These are phyloP conservation scores for Middelhovenomyces tepae DNA, from an alignment of 805 yeast species.

Conservation along the genomic window DNA sequence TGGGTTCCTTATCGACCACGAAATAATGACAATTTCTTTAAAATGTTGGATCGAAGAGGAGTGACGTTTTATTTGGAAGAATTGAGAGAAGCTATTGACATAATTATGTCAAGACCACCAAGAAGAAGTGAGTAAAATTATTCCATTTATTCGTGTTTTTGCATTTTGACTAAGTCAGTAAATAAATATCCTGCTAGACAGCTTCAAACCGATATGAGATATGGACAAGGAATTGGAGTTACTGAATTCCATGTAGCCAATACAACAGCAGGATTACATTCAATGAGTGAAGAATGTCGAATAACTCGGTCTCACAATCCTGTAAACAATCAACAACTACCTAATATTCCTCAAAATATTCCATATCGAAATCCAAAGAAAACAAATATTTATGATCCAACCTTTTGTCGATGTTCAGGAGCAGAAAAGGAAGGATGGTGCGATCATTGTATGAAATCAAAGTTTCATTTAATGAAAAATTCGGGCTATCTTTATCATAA, in stretches of 20 bases:
- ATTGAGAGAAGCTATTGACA: constrained; percentile 11
- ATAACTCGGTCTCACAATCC: constrained; percentile 2
- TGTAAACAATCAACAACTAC: constrained; percentile 1
- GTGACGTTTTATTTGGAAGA: constrained; percentile 12
- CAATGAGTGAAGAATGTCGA: constrained; percentile 12
- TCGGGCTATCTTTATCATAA: constrained; percentile 20
- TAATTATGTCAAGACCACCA: constrained; percentile 18
- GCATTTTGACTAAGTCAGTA: too few species aligned
- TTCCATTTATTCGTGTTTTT: too few species aligned
- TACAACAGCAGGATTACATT: constrained; percentile 7
- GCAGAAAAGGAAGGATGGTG: constrained; percentile 18
- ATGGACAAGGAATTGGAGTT: constrained; percentile 13
- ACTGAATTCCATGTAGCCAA: constrained; percentile 14
- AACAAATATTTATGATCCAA: constrained; percentile 15
- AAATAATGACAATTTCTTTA: constrained; percentile 15
- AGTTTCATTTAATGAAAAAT: constrained; percentile 16
- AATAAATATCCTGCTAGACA: constrained; percentile 17
- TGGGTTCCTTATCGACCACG: constrained; percentile 14
- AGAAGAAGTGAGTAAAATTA: too few species aligned
- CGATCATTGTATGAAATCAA: constrained; percentile 16
- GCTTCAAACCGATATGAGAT: constrained; percentile 13
- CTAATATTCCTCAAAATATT: constrained; percentile 1
- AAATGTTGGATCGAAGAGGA: constrained; percentile 14
- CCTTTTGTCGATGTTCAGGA: constrained; percentile 14
- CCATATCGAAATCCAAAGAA: constrained; percentile 8